Conservation (phyloP, 176 grass and related monocot genomes). For the Triticum monococcum region DNA sequence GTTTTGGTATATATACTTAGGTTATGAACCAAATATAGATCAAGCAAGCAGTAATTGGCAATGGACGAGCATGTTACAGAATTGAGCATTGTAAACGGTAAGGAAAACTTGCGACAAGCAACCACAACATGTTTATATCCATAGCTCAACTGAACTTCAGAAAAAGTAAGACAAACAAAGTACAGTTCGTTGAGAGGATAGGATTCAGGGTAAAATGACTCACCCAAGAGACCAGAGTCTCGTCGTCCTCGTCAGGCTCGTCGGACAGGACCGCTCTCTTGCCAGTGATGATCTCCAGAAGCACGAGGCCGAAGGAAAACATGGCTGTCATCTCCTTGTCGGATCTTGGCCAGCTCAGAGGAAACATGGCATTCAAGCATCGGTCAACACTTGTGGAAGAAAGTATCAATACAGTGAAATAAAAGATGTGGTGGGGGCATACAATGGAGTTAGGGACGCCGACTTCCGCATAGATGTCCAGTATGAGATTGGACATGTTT, state of each 20-base stretch:
- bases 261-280: constrained; percentile 37
- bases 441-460: constrained; percentile 81
- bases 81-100: no score
- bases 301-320: constrained; percentile 68
- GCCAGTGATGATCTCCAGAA: constrained; percentile 67
- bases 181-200: background rate
- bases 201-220: background rate
- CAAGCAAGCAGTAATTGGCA: no score
- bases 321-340: constrained; percentile 33
- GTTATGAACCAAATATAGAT: no score
- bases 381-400: background rate
- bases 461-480: constrained; percentile 91
- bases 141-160: no score
- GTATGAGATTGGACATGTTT: constrained; percentile 64
- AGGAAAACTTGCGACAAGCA: no score
- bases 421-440: background rate
- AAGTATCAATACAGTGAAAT: constrained; percentile 16
- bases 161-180: no score
- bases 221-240: constrained; percentile 48
- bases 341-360: constrained; percentile 64
- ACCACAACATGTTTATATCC: no score
- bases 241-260: constrained; percentile 27
- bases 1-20: no score
- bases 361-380: constrained; percentile 1
- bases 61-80: no score